These are phyloP conservation scores for Westerdykella ornata DNA, from an alignment of 2,329 filamentous ascomycete species.

Conservation along the genomic window DNA sequence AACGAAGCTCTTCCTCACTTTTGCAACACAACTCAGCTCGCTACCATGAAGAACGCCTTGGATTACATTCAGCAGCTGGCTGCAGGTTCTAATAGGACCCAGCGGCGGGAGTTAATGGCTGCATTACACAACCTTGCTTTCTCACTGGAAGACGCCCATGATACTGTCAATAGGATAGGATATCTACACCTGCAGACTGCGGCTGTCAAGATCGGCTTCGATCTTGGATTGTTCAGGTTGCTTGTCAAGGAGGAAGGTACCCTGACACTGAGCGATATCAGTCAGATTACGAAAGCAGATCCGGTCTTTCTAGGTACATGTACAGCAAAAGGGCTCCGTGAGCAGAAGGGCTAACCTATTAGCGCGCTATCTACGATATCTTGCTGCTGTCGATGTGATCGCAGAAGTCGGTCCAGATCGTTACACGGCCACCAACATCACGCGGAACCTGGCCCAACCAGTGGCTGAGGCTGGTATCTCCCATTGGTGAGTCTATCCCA, in stretches of 20 bases:
- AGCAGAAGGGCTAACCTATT: neutral
- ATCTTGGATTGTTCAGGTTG: constrained; percentile 3
- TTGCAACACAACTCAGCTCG: too few species aligned
- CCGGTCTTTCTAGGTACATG: constrained; percentile 2
- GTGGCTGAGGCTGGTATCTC: constrained; percentile 1
- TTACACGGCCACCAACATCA: constrained; percentile 2
- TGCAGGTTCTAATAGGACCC: too few species aligned
- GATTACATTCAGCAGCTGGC: too few species aligned
- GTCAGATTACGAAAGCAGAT: constrained; percentile 2
- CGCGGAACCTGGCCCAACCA: constrained; percentile 3
- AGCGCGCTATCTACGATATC: constrained; percentile 5
- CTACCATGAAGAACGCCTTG: too few species aligned
- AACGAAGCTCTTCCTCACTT: too few species aligned
- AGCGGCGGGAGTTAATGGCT: neutral
- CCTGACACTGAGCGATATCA: neutral
- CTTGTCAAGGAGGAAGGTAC: neutral
- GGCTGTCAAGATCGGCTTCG: constrained; percentile 4
- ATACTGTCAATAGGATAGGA: constrained; percentile 1
- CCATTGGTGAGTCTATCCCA: neutral
- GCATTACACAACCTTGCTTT: neutral
- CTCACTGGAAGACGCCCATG: constrained; percentile 1
- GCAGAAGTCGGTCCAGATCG: neutral
- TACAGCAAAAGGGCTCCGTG: too few species aligned
- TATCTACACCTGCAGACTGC: constrained; percentile 5
- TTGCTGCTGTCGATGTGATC: constrained; percentile 5